Conservation (phyloP, 768 basidiomycete genomes). For the Agrocybe praecox region DNA sequence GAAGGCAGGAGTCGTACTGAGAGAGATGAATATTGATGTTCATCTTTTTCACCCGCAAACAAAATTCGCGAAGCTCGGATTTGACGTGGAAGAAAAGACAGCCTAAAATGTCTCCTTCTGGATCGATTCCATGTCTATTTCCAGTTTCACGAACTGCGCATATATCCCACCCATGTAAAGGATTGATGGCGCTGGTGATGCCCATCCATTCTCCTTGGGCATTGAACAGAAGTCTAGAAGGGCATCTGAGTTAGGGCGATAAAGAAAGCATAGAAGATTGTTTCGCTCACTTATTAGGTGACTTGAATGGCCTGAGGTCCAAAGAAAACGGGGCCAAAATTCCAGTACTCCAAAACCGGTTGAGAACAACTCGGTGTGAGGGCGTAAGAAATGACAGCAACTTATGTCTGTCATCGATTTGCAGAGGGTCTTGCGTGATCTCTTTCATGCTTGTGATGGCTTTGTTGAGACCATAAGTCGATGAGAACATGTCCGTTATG, state of each 20-base stretch:
- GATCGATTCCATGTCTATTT: constrained; percentile 31
- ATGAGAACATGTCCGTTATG: constrained; percentile 40
- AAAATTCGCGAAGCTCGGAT: constrained; percentile 39
- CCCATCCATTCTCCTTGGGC: constrained; percentile 47
- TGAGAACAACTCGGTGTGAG: constrained; percentile 37
- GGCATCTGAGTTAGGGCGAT: neutral
- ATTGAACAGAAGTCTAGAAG: constrained; percentile 44
- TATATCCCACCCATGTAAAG: constrained; percentile 53
- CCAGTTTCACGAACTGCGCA: constrained; percentile 41
- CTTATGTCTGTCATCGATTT: constrained; percentile 44
- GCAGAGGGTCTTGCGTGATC: constrained; percentile 35
- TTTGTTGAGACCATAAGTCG: constrained; percentile 27
- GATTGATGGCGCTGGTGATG: constrained; percentile 39
- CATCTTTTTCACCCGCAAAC: constrained; percentile 34
- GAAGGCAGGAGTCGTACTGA: constrained; percentile 41
- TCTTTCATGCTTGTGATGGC: constrained; percentile 30
- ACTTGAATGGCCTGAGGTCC: constrained; percentile 31
- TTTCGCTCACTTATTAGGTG: constrained; percentile 37
- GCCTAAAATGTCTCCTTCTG: constrained; percentile 38
- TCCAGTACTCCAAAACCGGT: constrained; percentile 39
- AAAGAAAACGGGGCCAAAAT: constrained; percentile 39
- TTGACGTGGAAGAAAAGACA: constrained; percentile 48
- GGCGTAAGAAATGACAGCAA: constrained; percentile 40
- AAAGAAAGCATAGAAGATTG: neutral
- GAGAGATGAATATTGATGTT: constrained; percentile 40